phyloP scores from a whole-genome alignment of 2,329 filamentous ascomycete genomes.

The Fusarium sp. region DNA sequence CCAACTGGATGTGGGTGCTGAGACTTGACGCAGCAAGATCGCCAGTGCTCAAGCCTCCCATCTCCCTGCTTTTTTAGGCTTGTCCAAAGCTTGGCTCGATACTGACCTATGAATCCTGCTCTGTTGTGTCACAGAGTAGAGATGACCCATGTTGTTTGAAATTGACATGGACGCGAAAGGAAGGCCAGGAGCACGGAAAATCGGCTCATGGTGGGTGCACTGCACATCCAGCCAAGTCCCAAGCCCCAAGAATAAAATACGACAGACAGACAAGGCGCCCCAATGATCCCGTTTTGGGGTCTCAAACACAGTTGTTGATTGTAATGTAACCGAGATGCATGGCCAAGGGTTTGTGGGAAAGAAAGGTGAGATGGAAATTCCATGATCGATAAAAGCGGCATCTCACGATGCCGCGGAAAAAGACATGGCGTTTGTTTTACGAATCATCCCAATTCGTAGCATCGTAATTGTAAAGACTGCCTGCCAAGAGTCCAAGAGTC shows the following conservation, averaged over 20 bases:
- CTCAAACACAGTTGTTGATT: background rate
- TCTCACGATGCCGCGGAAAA: conserved; percentile 20
- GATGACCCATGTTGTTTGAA: conserved; percentile 25
- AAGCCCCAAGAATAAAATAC: conserved; percentile 11
- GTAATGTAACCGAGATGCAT: background rate
- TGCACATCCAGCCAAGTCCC: conserved; percentile 20
- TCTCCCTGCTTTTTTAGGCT: conserved; percentile 34
- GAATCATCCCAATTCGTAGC: conserved; percentile 18
- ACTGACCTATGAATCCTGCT: conserved; percentile 17
- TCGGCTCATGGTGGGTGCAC: conserved; percentile 28
- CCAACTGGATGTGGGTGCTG: conserved; percentile 2
- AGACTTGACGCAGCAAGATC: conserved; percentile 33
- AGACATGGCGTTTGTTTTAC: conserved; percentile 11
- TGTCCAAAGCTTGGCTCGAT: conserved; percentile 27
- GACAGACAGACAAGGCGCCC: conserved; percentile 13
- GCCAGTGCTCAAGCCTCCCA: conserved; percentile 10
- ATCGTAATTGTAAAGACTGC: conserved; percentile 26
- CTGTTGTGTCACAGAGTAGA: conserved; percentile 27
- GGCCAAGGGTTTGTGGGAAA: conserved; percentile 7
- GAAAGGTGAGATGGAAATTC: background rate
- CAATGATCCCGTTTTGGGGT: conserved; percentile 1
- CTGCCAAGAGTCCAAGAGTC: conserved; percentile 43
- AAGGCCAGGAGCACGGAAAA: conserved; percentile 34
- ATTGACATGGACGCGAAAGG: conserved; percentile 1
- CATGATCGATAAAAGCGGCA: background rate